Evolutionary conservation across 2,329 filamentous ascomycete genomes (phyloP).

Genomic region (Fusarium chaquense): DNA sequence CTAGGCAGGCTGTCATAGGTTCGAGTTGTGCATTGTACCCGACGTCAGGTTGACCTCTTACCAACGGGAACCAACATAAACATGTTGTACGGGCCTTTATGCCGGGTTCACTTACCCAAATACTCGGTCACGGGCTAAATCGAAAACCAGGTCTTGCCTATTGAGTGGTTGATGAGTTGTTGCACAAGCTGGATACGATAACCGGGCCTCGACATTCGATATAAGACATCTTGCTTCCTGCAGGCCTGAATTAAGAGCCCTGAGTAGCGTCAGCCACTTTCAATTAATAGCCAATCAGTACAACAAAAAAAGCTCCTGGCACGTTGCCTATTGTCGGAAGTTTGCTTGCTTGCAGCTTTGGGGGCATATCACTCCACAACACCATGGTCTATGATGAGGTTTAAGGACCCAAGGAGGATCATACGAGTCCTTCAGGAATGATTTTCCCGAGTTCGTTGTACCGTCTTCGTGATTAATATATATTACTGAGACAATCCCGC

Average conservation of each 20-base stretch:
- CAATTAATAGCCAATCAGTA: constrained; percentile 21
- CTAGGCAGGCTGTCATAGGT: constrained; percentile 4
- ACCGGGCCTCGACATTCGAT: constrained; percentile 5
- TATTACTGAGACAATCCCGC: constrained; percentile 24
- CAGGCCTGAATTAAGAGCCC: constrained; percentile 26
- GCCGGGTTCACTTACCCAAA: not conserved
- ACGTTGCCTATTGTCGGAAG: constrained; percentile 18
- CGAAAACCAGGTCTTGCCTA: not conserved
- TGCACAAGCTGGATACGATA: constrained; percentile 34
- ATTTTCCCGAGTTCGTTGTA: constrained; percentile 19
- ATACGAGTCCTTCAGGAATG: constrained; percentile 6
- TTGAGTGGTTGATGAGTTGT: constrained; percentile 14
- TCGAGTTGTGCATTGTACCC: not conserved
- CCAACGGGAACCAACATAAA: constrained; percentile 12
- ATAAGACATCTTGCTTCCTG: constrained; percentile 23
- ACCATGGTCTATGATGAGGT: constrained; percentile 18
- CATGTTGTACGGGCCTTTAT: constrained; percentile 12
- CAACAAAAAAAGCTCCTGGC: not conserved
- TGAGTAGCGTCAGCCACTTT: constrained; percentile 28
- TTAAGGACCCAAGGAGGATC: constrained; percentile 21
- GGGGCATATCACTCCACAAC: constrained; percentile 32
- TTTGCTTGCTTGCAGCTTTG: constrained; percentile 39
- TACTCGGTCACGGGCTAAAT: not conserved
- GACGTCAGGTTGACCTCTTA: constrained; percentile 9
- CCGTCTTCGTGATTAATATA: constrained; percentile 34